These are phyloP conservation scores for Aspergillus heteromorphus DNA, from an alignment of 495 filamentous ascomycete species.

Conservation along the genomic window DNA sequence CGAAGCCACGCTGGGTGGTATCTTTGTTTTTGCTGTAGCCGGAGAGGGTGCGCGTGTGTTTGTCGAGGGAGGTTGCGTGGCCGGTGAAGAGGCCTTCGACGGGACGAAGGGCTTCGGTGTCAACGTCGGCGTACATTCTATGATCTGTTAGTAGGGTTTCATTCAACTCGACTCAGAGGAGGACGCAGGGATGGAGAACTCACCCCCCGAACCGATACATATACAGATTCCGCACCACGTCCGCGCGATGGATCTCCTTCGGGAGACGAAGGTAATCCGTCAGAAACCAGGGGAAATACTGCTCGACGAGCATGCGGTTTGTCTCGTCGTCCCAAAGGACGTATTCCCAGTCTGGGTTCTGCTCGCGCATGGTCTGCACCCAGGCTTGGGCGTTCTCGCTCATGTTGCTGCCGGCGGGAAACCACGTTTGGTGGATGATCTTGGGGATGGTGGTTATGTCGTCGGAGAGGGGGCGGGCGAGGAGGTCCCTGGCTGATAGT, in stretches of 20 bases:
- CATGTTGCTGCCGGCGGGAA: conserved; percentile 22
- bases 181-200: neutral
- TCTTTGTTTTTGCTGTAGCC: neutral
- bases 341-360: conserved; percentile 20
- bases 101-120: conserved; percentile 18
- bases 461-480: conserved; percentile 9
- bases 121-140: conserved; percentile 22
- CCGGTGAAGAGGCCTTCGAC: conserved; percentile 10
- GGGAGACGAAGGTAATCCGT: conserved; percentile 12
- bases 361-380: conserved; percentile 12
- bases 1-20: conserved; percentile 12
- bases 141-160: neutral
- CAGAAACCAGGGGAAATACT: conserved; percentile 19
- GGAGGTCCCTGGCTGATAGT: conserved; percentile 9
- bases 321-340: conserved; percentile 22
- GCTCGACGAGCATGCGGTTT: conserved; percentile 13
- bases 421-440: conserved; percentile 23
- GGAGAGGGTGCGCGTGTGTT: conserved; percentile 1
- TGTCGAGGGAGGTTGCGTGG: conserved; percentile 7
- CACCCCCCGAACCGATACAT: conserved; percentile 21
- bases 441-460: conserved; percentile 17
- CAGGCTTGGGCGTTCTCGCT: conserved; percentile 14
- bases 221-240: conserved; percentile 19
- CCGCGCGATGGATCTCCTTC: conserved; percentile 17
- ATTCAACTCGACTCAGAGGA: neutral